Conservation (phyloP, 768 basidiomycete genomes). For the Agaricus blazei region DNA sequence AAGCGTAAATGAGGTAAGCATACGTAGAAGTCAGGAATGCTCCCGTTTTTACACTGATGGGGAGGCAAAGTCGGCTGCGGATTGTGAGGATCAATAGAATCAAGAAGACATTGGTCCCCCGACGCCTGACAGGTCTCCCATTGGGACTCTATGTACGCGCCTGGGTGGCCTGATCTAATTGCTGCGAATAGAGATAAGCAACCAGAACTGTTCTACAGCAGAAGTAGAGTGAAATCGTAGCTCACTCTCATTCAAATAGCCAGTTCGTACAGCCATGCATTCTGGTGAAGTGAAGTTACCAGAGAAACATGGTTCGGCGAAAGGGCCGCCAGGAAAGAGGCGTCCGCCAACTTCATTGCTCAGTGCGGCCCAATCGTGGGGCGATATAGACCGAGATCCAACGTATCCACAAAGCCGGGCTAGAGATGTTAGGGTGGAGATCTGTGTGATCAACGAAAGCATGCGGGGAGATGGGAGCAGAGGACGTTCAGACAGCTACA, state of each 20-base stretch:
- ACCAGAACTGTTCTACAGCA: not conserved
- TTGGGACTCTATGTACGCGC: slow-evolving; percentile 28
- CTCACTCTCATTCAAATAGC: slow-evolving; percentile 17
- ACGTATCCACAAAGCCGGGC: not conserved
- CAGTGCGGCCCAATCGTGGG: slow-evolving; percentile 14
- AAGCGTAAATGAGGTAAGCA: slow-evolving; percentile 3
- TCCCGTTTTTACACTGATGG: slow-evolving; percentile 29
- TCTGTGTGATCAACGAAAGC: not conserved
- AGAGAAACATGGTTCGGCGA: slow-evolving; percentile 18
- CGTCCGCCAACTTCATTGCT: slow-evolving; percentile 13
- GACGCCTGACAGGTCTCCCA: slow-evolving; percentile 54
- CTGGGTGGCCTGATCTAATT: slow-evolving; percentile 10
- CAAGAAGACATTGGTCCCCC: slow-evolving; percentile 41
- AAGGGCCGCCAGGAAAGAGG: slow-evolving; percentile 12
- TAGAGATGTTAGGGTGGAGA: not conserved
- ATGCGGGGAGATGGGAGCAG: not conserved
- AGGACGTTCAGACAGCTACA: too few species aligned
- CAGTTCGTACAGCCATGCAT: slow-evolving; percentile 9
- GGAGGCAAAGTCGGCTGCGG: slow-evolving; percentile 18
- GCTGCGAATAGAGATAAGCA: slow-evolving; percentile 1
- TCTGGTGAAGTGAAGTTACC: slow-evolving; percentile 11
- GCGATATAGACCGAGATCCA: not conserved
- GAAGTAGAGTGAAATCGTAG: not conserved
- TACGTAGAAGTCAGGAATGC: slow-evolving; percentile 33
- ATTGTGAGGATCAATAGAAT: slow-evolving; percentile 29